Conservation (phyloP, 169 alveolate species). For the Cryptosporidium parvum region DNA sequence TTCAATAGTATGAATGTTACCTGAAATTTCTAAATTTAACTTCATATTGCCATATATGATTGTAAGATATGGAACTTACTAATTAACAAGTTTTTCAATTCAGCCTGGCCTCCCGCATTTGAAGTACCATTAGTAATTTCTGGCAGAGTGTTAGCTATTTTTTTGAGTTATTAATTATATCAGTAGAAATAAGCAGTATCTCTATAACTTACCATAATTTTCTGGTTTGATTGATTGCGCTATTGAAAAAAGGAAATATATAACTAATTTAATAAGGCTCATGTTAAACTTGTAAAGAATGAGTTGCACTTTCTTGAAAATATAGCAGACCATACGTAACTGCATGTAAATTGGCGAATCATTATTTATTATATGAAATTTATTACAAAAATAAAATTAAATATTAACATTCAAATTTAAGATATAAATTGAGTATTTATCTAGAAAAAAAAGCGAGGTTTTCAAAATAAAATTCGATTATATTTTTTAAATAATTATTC, state of each 20-base stretch:
- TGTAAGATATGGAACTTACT: not conserved
- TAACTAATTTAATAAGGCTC: not conserved
- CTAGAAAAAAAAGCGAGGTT: too few relatives aligned
- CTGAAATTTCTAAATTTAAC: not conserved
- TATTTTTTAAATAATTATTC: too few relatives aligned
- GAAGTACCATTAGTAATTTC: not conserved
- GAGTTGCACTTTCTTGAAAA: not conserved
- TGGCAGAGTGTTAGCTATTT: not conserved
- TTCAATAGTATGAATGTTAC: not conserved
- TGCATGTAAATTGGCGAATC: not conserved
- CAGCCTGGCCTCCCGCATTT: not conserved
- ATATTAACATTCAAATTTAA: too few relatives aligned
- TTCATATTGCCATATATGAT: not conserved
- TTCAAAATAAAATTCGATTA: too few relatives aligned
- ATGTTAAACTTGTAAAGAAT: not conserved
- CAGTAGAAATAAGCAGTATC: not conserved
- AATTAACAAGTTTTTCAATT: not conserved
- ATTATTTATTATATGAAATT: not conserved
- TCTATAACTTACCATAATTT: conserved; percentile 8
- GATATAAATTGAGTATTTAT: too few relatives aligned
- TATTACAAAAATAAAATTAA: too few relatives aligned
- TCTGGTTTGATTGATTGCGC: not conserved
- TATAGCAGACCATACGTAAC: not conserved
- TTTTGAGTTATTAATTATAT: too few relatives aligned
- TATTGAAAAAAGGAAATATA: not conserved